These are phyloP conservation scores for Arthrocladium fulminans DNA, from an alignment of 2,329 filamentous ascomycete species.

Conservation along the genomic window DNA sequence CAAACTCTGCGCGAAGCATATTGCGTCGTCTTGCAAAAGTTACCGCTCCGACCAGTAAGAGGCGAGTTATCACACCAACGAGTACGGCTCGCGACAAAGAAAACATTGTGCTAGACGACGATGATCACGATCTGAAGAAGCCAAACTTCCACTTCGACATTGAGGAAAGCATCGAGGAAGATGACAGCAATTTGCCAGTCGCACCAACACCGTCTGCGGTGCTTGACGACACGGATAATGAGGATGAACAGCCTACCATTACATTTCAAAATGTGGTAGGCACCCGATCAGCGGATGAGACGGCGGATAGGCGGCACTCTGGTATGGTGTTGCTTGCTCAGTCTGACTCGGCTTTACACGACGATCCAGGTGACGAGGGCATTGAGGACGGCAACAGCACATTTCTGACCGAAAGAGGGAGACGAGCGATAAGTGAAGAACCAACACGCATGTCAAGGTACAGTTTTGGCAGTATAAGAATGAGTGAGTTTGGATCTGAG, in stretches of 20 bases:
- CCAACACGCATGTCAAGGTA: conserved; percentile 35
- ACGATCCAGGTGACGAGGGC: conserved; percentile 28
- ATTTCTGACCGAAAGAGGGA: conserved; percentile 33
- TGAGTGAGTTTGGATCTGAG: conserved; percentile 44
- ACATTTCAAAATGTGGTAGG: conserved; percentile 16
- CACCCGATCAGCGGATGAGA: not conserved
- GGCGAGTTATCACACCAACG: conserved; percentile 40
- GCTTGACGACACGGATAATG: conserved; percentile 15
- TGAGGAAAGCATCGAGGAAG: conserved; percentile 37
- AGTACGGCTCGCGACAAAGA: conserved; percentile 21
- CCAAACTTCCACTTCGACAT: conserved; percentile 30
- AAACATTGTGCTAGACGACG: conserved; percentile 24
- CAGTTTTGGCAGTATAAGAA: conserved; percentile 33
- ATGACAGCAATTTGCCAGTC: conserved; percentile 33
- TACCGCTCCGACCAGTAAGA: conserved; percentile 42
- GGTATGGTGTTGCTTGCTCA: conserved; percentile 19
- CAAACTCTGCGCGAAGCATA: conserved; percentile 48
- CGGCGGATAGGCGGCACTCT: not conserved
- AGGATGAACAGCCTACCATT: conserved; percentile 15
- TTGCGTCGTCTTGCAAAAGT: conserved; percentile 45
- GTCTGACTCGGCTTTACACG: conserved; percentile 29
- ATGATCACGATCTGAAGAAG: conserved; percentile 24
- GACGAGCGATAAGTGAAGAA: conserved; percentile 32
- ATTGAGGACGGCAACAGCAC: conserved; percentile 15
- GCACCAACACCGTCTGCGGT: conserved; percentile 21